Conservation (phyloP, 805 yeast species). For the Metschnikowia santaceciliae region DNA sequence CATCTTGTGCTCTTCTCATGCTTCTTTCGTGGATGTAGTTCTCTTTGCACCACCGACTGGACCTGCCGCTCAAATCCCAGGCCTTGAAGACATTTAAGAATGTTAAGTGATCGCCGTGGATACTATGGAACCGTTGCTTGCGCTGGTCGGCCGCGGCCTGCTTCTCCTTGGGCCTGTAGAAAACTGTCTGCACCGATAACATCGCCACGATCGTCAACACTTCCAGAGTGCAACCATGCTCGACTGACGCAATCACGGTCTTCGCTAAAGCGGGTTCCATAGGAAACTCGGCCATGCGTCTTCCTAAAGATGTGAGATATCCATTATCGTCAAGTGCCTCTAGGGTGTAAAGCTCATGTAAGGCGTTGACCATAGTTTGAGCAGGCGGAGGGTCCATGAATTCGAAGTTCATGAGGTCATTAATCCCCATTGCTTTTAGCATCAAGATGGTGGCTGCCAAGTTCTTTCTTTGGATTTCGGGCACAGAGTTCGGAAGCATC, state of each 20-base stretch:
- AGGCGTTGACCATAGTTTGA: constrained; percentile 68
- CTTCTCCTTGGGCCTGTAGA: constrained; percentile 77
- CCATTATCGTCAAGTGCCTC: constrained; percentile 84
- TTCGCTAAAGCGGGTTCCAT: constrained; percentile 89
- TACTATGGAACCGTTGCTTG: constrained; percentile 68
- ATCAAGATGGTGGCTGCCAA: constrained; percentile 76
- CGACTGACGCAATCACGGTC: constrained; percentile 68
- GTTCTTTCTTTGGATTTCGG: constrained; percentile 90
- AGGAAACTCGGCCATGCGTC: constrained; percentile 88
- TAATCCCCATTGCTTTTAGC: constrained; percentile 88
- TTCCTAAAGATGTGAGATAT: constrained; percentile 67
- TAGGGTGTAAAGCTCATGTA: constrained; percentile 77
- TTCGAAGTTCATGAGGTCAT: constrained; percentile 73
- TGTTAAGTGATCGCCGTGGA: constrained; percentile 82
- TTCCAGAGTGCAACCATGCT: constrained; percentile 72
- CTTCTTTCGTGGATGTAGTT: constrained; percentile 80
- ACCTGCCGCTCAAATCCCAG: constrained; percentile 60
- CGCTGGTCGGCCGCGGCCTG: constrained; percentile 72
- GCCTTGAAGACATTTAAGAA: constrained; percentile 71
- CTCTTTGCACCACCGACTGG: constrained; percentile 72
- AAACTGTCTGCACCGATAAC: constrained; percentile 82
- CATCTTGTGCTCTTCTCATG: constrained; percentile 73
- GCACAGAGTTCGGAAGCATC: constrained; percentile 74
- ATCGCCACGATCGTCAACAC: constrained; percentile 80
- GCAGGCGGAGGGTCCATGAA: constrained; percentile 90